Conservation (phyloP, 495 filamentous ascomycete species). For the Annulohypoxylon moriforme region DNA sequence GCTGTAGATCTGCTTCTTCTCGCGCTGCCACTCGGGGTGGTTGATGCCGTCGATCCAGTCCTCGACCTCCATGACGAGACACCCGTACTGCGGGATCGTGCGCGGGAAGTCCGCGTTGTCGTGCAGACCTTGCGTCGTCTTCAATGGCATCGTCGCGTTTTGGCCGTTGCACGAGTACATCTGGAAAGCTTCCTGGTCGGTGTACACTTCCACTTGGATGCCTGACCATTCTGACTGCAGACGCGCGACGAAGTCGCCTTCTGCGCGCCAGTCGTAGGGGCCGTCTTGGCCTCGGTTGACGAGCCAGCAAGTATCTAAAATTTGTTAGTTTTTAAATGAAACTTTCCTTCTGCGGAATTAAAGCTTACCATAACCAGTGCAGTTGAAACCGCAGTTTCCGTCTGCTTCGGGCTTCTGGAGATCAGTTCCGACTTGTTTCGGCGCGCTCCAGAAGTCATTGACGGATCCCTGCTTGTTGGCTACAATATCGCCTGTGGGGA, state of each 20-base stretch:
- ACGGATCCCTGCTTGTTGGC: conserved; percentile 67
- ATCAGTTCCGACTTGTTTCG: conserved; percentile 79
- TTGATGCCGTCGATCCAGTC: conserved; percentile 88
- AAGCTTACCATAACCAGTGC: conserved; percentile 78
- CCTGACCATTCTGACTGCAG: conserved; percentile 73
- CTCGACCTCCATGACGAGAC: conserved; percentile 74
- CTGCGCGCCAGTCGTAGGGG: conserved; percentile 67
- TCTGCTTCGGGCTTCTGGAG: conserved; percentile 66
- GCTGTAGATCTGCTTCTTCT: conserved; percentile 69
- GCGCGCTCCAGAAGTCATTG: conserved; percentile 79
- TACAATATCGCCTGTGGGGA: conserved; percentile 82
- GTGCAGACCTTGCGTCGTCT: conserved; percentile 70
- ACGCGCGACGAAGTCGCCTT: conserved; percentile 67
- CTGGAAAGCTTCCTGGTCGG: conserved; percentile 82
- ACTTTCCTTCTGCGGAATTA: not conserved
- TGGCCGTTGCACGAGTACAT: conserved; percentile 80
- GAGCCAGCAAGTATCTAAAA: conserved; percentile 64
- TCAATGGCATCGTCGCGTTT: conserved; percentile 72
- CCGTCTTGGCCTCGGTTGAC: conserved; percentile 59
- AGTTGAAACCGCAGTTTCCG: conserved; percentile 75
- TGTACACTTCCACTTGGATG: conserved; percentile 76
- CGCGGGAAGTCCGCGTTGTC: conserved; percentile 54
- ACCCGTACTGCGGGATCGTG: conserved; percentile 74
- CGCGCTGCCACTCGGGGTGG: conserved; percentile 78
- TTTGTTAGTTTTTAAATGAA: conserved; percentile 9